phyloP scores from a whole-genome alignment of 2,329 filamentous ascomycete genomes.

The Aureobasidium musti region DNA sequence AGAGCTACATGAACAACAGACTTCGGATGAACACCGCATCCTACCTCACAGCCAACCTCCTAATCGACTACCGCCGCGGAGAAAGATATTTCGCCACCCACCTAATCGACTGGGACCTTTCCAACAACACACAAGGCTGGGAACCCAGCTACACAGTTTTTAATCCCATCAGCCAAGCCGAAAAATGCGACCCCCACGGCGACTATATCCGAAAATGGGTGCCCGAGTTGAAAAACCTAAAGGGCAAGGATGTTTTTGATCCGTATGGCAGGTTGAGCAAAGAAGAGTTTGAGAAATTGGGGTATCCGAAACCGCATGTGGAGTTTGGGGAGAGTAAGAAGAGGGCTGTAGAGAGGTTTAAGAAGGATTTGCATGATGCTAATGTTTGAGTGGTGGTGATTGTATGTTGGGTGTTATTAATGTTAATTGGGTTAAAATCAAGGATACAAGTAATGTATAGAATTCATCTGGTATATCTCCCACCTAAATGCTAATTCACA shows the following conservation, averaged over 20 bases:
- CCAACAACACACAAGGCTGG: conserved; percentile 56
- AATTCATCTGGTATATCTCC: too few species aligned
- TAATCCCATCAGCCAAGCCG: conserved; percentile 46
- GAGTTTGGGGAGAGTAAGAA: conserved; percentile 49
- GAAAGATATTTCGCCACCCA: conserved; percentile 56
- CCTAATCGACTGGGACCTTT: conserved; percentile 52
- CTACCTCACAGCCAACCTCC: conserved; percentile 53
- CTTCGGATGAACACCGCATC: conserved; percentile 54
- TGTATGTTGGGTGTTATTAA: not conserved
- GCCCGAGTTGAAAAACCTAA: conserved; percentile 43
- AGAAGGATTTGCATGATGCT: conserved; percentile 49
- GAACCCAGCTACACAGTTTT: conserved; percentile 55
- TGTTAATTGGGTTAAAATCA: too few species aligned
- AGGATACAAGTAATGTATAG: too few species aligned
- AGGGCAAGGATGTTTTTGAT: conserved; percentile 54
- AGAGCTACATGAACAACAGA: conserved; percentile 57
- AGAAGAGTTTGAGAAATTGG: conserved; percentile 53
- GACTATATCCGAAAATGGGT: conserved; percentile 46
- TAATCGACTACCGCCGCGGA: conserved; percentile 54
- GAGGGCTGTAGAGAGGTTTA: conserved; percentile 49
- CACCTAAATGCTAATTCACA: too few species aligned
- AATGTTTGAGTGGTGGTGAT: conserved; percentile 34
- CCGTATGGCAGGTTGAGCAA: conserved; percentile 49
- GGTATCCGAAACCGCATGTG: conserved; percentile 51
- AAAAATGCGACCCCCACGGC: conserved; percentile 44